Evolutionary conservation across 768 basidiomycete genomes (phyloP).

Genomic region (Obba rivulosa): DNA sequence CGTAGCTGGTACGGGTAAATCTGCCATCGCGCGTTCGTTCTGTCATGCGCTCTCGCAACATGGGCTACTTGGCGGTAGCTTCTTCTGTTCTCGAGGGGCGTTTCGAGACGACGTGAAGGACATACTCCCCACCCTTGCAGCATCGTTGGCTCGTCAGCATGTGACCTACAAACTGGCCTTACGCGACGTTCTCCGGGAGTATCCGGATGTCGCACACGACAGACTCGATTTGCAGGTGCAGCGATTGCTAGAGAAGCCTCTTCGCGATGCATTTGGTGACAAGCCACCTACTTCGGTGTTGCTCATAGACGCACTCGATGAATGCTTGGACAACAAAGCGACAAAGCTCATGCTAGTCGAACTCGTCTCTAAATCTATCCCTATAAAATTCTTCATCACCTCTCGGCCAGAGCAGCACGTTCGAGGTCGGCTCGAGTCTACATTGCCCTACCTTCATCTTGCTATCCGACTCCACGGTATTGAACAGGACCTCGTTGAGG

Average conservation of each 20-base stretch:
- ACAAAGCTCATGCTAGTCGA: neutral
- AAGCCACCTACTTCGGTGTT: neutral
- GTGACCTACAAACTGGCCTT: constrained; percentile 22
- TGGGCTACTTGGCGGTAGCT: too few species aligned
- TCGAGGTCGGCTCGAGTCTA: neutral
- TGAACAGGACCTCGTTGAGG: neutral
- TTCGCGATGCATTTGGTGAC: constrained; percentile 6
- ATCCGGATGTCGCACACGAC: neutral
- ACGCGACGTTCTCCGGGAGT: constrained; percentile 6
- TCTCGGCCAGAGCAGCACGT: neutral
- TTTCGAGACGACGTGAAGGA: neutral
- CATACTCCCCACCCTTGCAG: constrained; percentile 21
- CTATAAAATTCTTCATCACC: constrained; percentile 1
- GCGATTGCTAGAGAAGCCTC: constrained; percentile 2
- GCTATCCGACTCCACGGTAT: neutral
- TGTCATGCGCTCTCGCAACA: too few species aligned
- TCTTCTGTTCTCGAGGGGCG: too few species aligned
- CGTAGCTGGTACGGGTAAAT: too few species aligned
- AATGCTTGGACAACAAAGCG: constrained; percentile 16
- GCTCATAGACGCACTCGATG: constrained; percentile 33
- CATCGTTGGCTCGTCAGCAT: neutral
- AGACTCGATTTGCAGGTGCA: neutral
- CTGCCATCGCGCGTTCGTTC: too few species aligned
- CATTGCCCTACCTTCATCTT: too few species aligned
- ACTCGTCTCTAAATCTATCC: neutral